Conservation (phyloP, 106 monocot genomes). For the Apostasia shenzhenica region DNA sequence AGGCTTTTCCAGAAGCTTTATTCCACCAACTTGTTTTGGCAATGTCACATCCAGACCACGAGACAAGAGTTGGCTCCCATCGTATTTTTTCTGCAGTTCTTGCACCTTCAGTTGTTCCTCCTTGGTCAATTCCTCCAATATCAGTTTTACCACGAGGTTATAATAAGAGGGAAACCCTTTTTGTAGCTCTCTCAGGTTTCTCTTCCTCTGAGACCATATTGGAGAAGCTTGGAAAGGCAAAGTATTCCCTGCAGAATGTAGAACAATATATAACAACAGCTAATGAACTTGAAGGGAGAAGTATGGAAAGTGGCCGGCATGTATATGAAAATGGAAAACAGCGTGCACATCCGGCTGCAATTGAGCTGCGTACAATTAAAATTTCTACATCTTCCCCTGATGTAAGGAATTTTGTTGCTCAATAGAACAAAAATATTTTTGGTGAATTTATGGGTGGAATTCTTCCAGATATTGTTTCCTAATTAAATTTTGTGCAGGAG, state of each 20-base stretch:
- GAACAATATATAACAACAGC: conserved; percentile 5
- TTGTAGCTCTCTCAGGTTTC: conserved; percentile 46
- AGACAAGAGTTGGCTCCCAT: conserved; percentile 76
- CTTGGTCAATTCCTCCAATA: conserved; percentile 42
- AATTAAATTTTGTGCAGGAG: conserved; percentile 30
- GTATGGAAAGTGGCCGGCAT: conserved; percentile 9
- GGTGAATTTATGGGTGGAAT: neutral
- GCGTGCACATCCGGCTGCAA: conserved; percentile 4
- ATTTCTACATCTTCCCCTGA: conserved; percentile 3
- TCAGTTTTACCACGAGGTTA: conserved; percentile 25
- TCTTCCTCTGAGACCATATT: conserved; percentile 30
- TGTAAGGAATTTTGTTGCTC: conserved; percentile 23
- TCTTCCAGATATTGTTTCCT: conserved; percentile 2
- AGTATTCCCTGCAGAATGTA: conserved; percentile 1
- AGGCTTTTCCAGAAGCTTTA: conserved; percentile 94
- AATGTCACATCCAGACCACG: conserved; percentile 81
- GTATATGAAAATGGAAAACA: conserved; percentile 2
- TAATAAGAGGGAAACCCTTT: conserved; percentile 27
- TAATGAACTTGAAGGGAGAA: conserved; percentile 13
- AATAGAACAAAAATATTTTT: neutral
- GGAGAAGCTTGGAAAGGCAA: conserved; percentile 16
- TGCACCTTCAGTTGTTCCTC: conserved; percentile 37
- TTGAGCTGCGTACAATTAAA: conserved; percentile 3
- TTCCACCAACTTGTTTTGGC: conserved; percentile 83
- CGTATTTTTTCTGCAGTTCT: conserved; percentile 68